Conservation (phyloP, 768 basidiomycete genomes). For the Boletus rufocinnamomeus region DNA sequence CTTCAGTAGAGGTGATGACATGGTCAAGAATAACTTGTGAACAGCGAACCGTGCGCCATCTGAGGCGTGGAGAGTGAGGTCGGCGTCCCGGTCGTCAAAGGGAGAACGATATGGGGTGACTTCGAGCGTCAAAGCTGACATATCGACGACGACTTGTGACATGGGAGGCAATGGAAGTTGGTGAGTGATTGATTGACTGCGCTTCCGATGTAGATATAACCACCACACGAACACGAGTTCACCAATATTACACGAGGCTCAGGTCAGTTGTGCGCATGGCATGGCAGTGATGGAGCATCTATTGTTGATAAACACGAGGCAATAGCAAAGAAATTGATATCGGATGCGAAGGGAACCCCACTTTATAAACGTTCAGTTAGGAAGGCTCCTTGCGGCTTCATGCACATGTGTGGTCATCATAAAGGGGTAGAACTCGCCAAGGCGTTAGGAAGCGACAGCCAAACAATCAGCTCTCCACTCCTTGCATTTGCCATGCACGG, state of each 20-base stretch:
- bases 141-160: conserved; percentile 30
- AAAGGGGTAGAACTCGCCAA: conserved; percentile 1
- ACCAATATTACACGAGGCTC: conserved; percentile 28
- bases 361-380: conserved; percentile 8
- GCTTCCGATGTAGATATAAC: conserved; percentile 33
- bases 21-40: conserved; percentile 43
- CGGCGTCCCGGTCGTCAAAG: conserved; percentile 43
- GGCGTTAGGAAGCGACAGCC: background rate
- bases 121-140: conserved; percentile 34
- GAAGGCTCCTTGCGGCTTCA: conserved; percentile 25
- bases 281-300: conserved; percentile 21
- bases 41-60: conserved; percentile 48
- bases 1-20: conserved; percentile 44
- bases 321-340: conserved; percentile 9
- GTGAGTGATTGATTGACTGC: conserved; percentile 18
- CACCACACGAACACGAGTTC: conserved; percentile 13
- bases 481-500: background rate
- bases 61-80: conserved; percentile 43
- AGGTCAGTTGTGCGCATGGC: conserved; percentile 32
- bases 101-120: conserved; percentile 32
- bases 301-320: conserved; percentile 30
- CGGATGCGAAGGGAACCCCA: background rate
- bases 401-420: background rate
- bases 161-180: conserved; percentile 22
- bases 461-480: conserved; percentile 4